Base-by-base conservation (phyloP, 192 early-diverging fungal species). In the Paraglomus brasilianum region DNA sequence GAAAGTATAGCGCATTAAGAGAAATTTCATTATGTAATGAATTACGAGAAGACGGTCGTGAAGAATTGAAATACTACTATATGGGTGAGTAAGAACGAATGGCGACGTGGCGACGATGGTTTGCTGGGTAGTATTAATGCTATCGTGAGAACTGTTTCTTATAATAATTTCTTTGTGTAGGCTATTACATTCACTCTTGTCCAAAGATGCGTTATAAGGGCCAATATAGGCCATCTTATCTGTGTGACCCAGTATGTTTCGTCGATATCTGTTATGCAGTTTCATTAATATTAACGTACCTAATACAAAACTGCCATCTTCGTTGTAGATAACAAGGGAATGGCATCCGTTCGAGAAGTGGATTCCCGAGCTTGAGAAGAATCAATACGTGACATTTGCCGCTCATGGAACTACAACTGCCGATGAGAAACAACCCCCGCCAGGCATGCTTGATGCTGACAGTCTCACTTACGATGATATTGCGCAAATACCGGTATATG, bases 151-250 rank as follows among this genome's bases (percentile, higher is more conserved):
- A 50, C 36, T 2, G 21, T 30, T 24, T 7, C 19, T 3, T 49
- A 6, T 44, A 38, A 47, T 9, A 24, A 17, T 15, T 68, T 56
- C 22, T 47, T 66, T 15, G 1, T 52, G 60, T 73, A 92, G 91
- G 96, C 1, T 96, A 87, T 75, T 98, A 93, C 72, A 92, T 98
- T 48, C 94, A 95, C 49, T 80, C 81, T 11, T 97, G 95, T 69
- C 80, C 74, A 30, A 97, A 98, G 74, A 98, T 98, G 97, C 80
- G 81, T 3, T 98, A 98, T 77, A 98, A 98, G 74, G 91, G 84
- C 6, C 87, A 92, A 47, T 96, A 90, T 80, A 80, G 85, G 17
- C 95, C 95, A 0, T 92, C 92, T 0, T 87, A 89, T 15, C 77
- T 98, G 41, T 76, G 92, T 13, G 95, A 96, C 67, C 86, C 91